Conservation (phyloP, 768 basidiomycete species). For the Polyporus arcularius region DNA sequence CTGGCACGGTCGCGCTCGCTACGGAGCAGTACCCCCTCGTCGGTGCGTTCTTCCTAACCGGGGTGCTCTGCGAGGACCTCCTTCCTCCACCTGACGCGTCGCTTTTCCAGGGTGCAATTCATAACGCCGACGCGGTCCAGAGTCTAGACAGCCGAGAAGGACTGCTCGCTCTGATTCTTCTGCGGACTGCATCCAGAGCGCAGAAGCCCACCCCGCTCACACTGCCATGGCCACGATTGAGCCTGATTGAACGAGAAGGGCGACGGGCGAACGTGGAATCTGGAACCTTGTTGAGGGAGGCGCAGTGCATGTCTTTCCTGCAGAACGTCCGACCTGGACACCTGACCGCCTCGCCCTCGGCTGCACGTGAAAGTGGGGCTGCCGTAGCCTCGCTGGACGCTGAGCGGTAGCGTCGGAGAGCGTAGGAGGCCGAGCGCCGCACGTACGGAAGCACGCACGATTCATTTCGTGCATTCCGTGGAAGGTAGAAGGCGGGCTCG, state of each 20-base stretch:
- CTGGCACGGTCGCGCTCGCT: background rate
- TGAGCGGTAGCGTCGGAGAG: background rate
- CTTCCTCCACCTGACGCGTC: background rate
- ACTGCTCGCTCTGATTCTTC: constrained; percentile 5
- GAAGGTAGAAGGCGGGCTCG: background rate
- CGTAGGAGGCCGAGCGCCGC: background rate
- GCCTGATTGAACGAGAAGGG: background rate
- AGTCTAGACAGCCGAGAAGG: background rate
- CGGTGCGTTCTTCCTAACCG: background rate
- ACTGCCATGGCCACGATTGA: background rate
- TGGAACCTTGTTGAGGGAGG: too few species aligned
- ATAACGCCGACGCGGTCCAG: constrained; percentile 9
- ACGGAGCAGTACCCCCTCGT: background rate
- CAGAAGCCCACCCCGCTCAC: background rate
- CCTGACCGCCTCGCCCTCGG: background rate
- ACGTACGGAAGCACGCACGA: background rate
- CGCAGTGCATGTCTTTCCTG: background rate
- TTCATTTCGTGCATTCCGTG: background rate
- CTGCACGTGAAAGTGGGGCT: background rate
- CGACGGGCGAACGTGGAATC: background rate
- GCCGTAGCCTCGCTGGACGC: background rate
- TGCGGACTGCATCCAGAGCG: background rate
- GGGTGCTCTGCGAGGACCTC: background rate
- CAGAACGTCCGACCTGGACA: background rate
- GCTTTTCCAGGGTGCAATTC: background rate